Base-by-base conservation (phyloP, 768 basidiomycete genomes). In the Rhodosporidiobolus odoratus region DNA sequence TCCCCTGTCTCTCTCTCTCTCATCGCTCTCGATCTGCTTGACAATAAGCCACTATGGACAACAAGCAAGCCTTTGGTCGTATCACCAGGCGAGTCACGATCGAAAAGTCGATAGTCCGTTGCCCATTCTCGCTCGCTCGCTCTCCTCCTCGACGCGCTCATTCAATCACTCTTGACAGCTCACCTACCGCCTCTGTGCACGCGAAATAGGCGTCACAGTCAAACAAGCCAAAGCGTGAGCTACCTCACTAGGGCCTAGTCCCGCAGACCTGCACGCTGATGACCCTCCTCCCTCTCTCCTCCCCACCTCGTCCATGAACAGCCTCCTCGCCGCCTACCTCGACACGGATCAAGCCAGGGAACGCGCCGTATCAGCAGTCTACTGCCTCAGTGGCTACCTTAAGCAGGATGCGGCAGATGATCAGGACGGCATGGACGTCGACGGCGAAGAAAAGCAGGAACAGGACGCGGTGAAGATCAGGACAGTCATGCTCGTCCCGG, bases 41-140 rank as follows among this genome's bases (percentile, higher is more conserved):
- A 45, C 19, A 4, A 7, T 21, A 34, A 5, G 34, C 19, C 32
- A n/a, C 17, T 34, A 66, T 66, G 69, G 69, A 71, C 17, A 35
- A 27, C 4, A 61, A 66, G 23, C 32, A 58, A n/a, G 47, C 56
- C n/a, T 71, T 66, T 13, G 37, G 30, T 30, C 57, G 57, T 27
- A 62, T 71, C 60, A 71, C 69, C 4, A 66, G 61, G 47, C 64
- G 65, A 17, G 69, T 71, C 54, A 40, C 64, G n/a, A 50, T 71
- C 58, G 69, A 71, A 30, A 66, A 66, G 47, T 0, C 38, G 9
- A 52, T 58, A 54, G 69, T 66, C 23, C 59, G 69, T 43, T 15
- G 30, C 40, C 40, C 30, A 4, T 23, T 16, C 34, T n/a, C 13
- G 13, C 43, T n/a, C 32, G 9, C 59, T 58, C 40, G 21, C 37